Evolutionary conservation across 306 rosid species (phyloP), one percentile per base, ranked within the genome.

Genomic region (Bauhinia variegata): DNA sequence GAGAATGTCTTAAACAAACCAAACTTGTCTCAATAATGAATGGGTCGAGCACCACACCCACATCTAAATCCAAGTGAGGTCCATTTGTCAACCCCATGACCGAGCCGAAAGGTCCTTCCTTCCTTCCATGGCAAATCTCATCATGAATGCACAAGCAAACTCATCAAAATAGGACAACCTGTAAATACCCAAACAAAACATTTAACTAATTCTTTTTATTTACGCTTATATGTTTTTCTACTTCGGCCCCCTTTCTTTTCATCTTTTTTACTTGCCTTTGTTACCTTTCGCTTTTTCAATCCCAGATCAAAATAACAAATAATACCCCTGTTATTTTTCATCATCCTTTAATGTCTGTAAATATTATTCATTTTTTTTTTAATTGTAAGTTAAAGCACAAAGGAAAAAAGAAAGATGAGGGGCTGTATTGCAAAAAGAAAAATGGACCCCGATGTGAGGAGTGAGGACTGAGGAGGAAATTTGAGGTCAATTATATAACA

Each of bases 131-230:
- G 9, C 8, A 36, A 72, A 78, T 71, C 60, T 23, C 1, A 23
- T 23, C 2, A 23, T 23, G 28, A 23, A 77, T 77, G 77, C 77
- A 65, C 73, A 71, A 83, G 81, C 75, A 68, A 37, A 78, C 46
- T 71, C 54, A 77, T 51, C 64, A 56, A 82, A 83, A 75, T 84
- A 78, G 82, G 89, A 84, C 85, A 84, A 65, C 85, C 85, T 81
- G 87, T 77, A 82, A n/a, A 66, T 68, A 71, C 81, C 77, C 54
- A 56, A 68, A 32, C 7, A 72, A 78, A 78, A 72, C 67, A 72
- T 78, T 78, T 72, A 59, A 66, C 62, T 72, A 72, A 66, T 66
- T 78, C 8, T 72, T 66, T 46, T 65, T 59, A 54, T 23, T 14
- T 70, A 4, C 36, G 51, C 74, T 77, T 77, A 72, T 59, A 14